Evolutionary conservation across 257 asterid genomes (phyloP).

Genomic region (Agastache rugosa): DNA sequence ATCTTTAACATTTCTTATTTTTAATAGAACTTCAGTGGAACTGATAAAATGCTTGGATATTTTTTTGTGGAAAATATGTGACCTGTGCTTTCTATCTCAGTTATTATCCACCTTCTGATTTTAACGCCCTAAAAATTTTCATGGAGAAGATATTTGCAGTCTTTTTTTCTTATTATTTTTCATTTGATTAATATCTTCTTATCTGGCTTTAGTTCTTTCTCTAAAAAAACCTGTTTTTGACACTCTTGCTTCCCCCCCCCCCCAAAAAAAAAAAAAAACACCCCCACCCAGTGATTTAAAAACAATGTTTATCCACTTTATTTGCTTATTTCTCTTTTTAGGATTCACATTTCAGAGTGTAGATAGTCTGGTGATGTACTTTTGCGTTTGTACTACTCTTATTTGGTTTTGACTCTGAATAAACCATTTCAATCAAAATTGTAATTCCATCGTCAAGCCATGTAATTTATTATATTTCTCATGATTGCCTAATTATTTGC

Average conservation of each 20-base stretch:
- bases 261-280: too few relatives aligned
- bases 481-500: slow-evolving; percentile 10
- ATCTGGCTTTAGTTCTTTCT: slow-evolving; percentile 8
- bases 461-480: not conserved
- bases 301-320: slow-evolving; percentile 5
- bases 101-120: slow-evolving; percentile 7
- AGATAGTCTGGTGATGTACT: not conserved
- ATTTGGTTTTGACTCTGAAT: slow-evolving; percentile 18
- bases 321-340: slow-evolving; percentile 3
- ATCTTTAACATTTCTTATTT: slow-evolving; percentile 13
- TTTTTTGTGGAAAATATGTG: not conserved
- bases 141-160: too few relatives aligned
- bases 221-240: slow-evolving; percentile 11
- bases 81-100: slow-evolving; percentile 20
- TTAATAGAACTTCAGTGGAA: slow-evolving; percentile 6
- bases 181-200: not conserved
- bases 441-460: slow-evolving; percentile 3
- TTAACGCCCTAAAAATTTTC: slow-evolving; percentile 18
- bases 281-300: not conserved
- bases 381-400: slow-evolving; percentile 2
- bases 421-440: slow-evolving; percentile 11
- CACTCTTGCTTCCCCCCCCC: too few relatives aligned
- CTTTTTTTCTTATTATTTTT: too few relatives aligned
- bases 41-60: slow-evolving; percentile 8
- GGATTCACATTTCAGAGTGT: not conserved